These are phyloP conservation scores for Picochlorum costavermella DNA, from an alignment of 139 green algal species.

Conservation along the genomic window DNA sequence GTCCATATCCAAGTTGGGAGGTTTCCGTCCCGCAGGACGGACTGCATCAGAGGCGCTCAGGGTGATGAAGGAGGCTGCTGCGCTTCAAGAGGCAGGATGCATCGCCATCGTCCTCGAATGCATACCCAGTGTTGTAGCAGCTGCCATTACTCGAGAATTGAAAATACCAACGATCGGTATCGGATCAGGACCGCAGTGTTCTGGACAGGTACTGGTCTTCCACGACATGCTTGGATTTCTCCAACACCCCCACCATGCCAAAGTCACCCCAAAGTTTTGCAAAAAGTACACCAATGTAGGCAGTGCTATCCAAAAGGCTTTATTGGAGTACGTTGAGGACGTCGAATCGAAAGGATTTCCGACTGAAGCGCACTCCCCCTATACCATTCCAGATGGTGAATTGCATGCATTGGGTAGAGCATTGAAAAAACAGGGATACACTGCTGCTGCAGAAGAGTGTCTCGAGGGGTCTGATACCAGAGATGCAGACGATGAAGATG, in stretches of 20 bases:
- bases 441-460: conserved; percentile 36
- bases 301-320: conserved; percentile 51
- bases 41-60: conserved; percentile 58
- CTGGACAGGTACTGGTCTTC: conserved; percentile 96
- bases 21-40: conserved; percentile 87
- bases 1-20: conserved; percentile 56
- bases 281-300: conserved; percentile 91
- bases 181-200: conserved; percentile 70
- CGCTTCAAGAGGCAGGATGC: conserved; percentile 81
- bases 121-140: conserved; percentile 77
- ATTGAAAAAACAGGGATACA: conserved; percentile 37
- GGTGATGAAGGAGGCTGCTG: conserved; percentile 56
- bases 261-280: conserved; percentile 98
- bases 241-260: conserved; percentile 93
- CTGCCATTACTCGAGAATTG: conserved; percentile 73
- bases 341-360: conserved; percentile 68
- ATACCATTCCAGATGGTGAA: conserved; percentile 56
- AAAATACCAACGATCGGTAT: conserved; percentile 97
- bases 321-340: conserved; percentile 70
- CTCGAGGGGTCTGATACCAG: not conserved
- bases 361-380: conserved; percentile 63
- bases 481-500: conserved; percentile 2
- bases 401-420: conserved; percentile 30
- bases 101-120: conserved; percentile 95
- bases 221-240: conserved; percentile 98